phyloP scores from a whole-genome alignment of 2,329 filamentous ascomycete species.

The Arthrinium phaeospermum region DNA sequence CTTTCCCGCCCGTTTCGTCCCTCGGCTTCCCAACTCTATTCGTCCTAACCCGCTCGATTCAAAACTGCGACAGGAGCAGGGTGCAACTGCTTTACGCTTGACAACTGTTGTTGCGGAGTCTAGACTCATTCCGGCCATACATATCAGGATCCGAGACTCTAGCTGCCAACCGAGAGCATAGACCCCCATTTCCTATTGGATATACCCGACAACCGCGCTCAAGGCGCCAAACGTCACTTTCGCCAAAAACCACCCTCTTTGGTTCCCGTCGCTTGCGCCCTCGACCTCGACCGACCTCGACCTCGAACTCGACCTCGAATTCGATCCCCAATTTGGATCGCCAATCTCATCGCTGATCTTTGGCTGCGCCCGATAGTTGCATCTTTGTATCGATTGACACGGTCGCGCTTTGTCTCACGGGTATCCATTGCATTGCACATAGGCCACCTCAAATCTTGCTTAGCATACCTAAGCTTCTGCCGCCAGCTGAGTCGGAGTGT shows the following conservation, averaged over 20 bases:
- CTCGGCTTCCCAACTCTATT: constrained; percentile 11
- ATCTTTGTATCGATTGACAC: constrained; percentile 5
- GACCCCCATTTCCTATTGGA: constrained; percentile 3
- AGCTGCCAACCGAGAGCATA: constrained; percentile 17
- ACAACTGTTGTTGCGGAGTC: constrained; percentile 18
- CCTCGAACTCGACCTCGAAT: background rate
- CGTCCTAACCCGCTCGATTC: background rate
- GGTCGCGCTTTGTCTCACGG: constrained; percentile 7
- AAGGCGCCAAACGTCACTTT: constrained; percentile 17
- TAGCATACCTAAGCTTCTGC: background rate
- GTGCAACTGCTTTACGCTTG: background rate
- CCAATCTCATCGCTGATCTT: background rate
- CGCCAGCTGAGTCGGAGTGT: background rate
- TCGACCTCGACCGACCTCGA: background rate
- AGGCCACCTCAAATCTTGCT: constrained; percentile 13
- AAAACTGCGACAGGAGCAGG: constrained; percentile 11
- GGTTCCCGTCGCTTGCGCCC: background rate
- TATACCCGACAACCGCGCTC: constrained; percentile 14
- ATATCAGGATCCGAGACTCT: constrained; percentile 13
- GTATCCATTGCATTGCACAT: constrained; percentile 6
- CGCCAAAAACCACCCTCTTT: background rate
- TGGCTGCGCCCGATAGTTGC: background rate
- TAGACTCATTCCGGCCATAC: constrained; percentile 12
- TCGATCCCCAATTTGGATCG: background rate
- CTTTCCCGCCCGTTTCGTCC: constrained; percentile 15